Percentiles rank a stretch among this genome's conserved stretches.
These are phyloP conservation scores for Cryptococcus sp. DNA, from an alignment of 1,284 basidiomycete genomes.

Conservation along the genomic window DNA sequence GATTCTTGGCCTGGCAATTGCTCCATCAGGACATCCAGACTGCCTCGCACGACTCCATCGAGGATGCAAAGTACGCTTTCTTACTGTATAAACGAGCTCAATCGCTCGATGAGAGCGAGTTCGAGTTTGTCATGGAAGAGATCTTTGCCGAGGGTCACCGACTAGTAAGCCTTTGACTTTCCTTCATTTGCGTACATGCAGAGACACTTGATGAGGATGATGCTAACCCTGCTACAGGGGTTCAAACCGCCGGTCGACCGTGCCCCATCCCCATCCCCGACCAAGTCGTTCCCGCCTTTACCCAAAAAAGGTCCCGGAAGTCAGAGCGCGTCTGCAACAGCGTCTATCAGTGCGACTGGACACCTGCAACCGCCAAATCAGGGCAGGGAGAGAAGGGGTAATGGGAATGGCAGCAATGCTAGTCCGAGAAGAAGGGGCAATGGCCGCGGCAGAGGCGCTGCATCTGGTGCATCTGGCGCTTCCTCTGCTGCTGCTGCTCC, in stretches of 20 bases:
- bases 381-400: not conserved
- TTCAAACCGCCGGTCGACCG: slow-evolving; percentile 35
- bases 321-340: too few relatives aligned
- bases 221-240: slow-evolving; percentile 14
- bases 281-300: slow-evolving; percentile 10
- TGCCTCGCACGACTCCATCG: slow-evolving; percentile 93
- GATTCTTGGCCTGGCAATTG: slow-evolving; percentile 92
- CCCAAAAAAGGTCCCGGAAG: not conserved
- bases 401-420: not conserved
- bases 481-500: not conserved
- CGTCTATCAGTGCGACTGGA: not conserved
- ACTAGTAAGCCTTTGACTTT: slow-evolving; percentile 30
- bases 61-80: slow-evolving; percentile 88
- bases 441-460: too few relatives aligned
- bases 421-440: not conserved
- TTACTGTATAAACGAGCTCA: slow-evolving; percentile 80
- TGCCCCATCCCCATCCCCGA: slow-evolving; percentile 10
- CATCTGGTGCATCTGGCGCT: too few relatives aligned
- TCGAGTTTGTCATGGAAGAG: slow-evolving; percentile 84
- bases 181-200: not conserved
- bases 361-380: not conserved
- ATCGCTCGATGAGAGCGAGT: slow-evolving; percentile 66
- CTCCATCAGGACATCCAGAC: slow-evolving; percentile 88
- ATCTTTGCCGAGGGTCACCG: slow-evolving; percentile 60
- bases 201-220: not conserved